phyloP scores from a whole-genome alignment of 139 green algal genomes.

The Eudorina sp. region DNA sequence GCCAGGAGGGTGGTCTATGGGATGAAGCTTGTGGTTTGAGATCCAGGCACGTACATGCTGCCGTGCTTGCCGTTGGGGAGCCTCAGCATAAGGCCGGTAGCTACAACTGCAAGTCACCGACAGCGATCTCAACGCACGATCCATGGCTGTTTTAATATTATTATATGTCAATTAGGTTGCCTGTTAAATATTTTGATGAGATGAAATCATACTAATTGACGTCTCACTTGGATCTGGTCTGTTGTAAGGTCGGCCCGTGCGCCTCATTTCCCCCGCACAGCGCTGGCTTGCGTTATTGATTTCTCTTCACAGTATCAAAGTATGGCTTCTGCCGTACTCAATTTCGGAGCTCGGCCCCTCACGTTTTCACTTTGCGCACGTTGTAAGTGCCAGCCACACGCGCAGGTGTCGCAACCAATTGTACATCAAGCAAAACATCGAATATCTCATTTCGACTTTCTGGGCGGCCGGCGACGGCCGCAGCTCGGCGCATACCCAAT shows the following conservation, averaged over 20 bases:
- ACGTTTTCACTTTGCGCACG: constrained; percentile 7
- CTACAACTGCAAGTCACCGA: neutral
- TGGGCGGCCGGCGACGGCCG: neutral
- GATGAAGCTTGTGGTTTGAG: neutral
- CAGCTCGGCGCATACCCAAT: neutral
- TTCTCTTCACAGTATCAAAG: neutral
- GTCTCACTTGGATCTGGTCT: no score
- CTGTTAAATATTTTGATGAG: no score
- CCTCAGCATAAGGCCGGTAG: no score
- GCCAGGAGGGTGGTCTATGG: no score
- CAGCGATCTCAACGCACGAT: neutral
- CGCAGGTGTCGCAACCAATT: neutral
- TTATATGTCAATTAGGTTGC: neutral
- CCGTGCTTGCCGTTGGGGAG: no score
- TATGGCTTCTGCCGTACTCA: constrained; percentile 1
- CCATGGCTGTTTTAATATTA: neutral
- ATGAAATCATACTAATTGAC: no score
- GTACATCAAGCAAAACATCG: neutral
- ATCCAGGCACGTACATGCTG: neutral
- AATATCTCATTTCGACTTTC: neutral
- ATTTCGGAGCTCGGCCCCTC: constrained; percentile 3
- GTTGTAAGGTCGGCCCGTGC: no score
- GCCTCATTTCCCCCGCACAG: no score
- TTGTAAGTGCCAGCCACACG: neutral
- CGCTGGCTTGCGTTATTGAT: no score